These are phyloP conservation scores for Diplodia scrobiculata DNA, from an alignment of 2,329 filamentous ascomycete species.

Conservation along the genomic window DNA sequence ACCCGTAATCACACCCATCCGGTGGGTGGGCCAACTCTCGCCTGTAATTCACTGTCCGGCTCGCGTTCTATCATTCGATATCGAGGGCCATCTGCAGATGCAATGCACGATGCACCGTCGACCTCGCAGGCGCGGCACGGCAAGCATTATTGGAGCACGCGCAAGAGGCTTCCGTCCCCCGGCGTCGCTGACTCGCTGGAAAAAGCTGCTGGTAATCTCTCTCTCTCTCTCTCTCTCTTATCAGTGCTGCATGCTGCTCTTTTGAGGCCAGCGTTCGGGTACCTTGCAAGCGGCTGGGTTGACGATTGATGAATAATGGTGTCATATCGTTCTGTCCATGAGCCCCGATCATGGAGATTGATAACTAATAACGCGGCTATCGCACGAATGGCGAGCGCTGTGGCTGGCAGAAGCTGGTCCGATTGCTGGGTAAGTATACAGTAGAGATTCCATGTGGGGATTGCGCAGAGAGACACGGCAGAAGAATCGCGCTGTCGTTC, in stretches of 20 bases:
- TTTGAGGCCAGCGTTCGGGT: not conserved
- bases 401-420: not conserved
- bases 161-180: not conserved
- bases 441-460: not conserved
- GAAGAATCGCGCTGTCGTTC: too few relatives aligned
- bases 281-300: not conserved
- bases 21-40: not conserved
- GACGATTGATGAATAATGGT: not conserved
- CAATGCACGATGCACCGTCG: slow-evolving; percentile 9
- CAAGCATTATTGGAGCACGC: not conserved
- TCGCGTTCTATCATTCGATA: not conserved
- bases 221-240: slow-evolving; percentile 8
- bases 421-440: too few relatives aligned
- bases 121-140: not conserved
- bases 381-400: too few relatives aligned
- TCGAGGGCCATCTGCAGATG: not conserved
- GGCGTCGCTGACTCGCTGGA: slow-evolving; percentile 2
- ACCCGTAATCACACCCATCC: not conserved
- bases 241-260: not conserved
- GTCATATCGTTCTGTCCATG: not conserved
- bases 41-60: not conserved
- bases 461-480: not conserved
- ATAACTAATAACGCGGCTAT: not conserved
- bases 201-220: not conserved
- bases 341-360: not conserved